Evolutionary conservation across 1,139 yeast species (phyloP), one percentile per base, ranked within the genome.

Genomic region (Meyerozyma carpophila): DNA sequence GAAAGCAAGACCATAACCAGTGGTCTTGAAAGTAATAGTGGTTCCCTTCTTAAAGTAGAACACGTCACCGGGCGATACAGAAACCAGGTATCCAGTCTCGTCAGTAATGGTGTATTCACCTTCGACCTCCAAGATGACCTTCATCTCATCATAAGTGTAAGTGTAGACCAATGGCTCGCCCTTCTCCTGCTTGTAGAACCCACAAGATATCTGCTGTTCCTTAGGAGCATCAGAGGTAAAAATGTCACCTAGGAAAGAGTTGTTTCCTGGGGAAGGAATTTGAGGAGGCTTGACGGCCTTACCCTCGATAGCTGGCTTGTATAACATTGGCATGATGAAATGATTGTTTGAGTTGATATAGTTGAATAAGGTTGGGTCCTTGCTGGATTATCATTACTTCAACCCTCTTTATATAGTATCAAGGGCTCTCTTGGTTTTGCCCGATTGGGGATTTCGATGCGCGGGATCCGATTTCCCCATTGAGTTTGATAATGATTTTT

Each of bases 141-240:
- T 82, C 84, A 80, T 81, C 66, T 82, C 89, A 57, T 82, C 88
- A 62, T 81, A 82, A 57, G 67, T 67, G 63, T 82, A 82, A 44
- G 69, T 65, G 72, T 81, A 82, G 21, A 77, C 85, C 56, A 82
- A 74, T 41, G 84, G 77, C 57, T 79, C 82, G 47, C 88, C 88
- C 49, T 70, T 68, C 59, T 80, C 83, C 65, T 81, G 87, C 56
- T 72, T 75, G 73, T 77, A 82, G 66, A 82, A 82, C 38, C 89
- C 89, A 59, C 82, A 72, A 13, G 81, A 63, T 48, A 82, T 77
- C 56, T 79, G 80, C 55, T 79, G 62, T 40, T 78, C 86, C 43
- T 69, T 65, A 53, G 80, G 79, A 47, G 81, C 81, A 34, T 77
- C 78, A 39, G 84, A 75, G 41, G 80, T 72, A 65, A 77, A 75